Evolutionary conservation across 495 filamentous ascomycete species (phyloP).

Genomic region (Annulohypoxylon stygium): DNA sequence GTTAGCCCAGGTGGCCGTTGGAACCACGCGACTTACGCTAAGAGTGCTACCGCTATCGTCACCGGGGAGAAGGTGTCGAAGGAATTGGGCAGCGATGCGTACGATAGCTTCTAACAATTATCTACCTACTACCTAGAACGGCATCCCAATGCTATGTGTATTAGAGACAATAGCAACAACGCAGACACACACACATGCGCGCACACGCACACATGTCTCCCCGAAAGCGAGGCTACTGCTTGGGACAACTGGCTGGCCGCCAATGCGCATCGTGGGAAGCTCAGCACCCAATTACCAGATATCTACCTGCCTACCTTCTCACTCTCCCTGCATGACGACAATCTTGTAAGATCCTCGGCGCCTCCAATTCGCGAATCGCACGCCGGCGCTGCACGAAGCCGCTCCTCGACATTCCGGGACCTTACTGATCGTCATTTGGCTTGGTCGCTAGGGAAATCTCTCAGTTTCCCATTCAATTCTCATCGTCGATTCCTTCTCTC

Average conservation of each 20-base stretch:
- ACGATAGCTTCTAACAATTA: constrained; percentile 35
- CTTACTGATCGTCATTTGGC: constrained; percentile 35
- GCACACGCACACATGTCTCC: not conserved
- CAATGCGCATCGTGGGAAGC: constrained; percentile 28
- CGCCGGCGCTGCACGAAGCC: constrained; percentile 29
- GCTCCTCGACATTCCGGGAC: constrained; percentile 38
- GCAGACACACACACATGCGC: not conserved
- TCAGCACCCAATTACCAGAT: constrained; percentile 20
- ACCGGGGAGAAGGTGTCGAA: constrained; percentile 9
- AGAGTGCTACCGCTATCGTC: constrained; percentile 30
- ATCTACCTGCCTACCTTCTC: constrained; percentile 8
- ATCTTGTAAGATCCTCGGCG: constrained; percentile 27
- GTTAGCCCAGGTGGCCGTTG: constrained; percentile 35
- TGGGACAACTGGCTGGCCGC: constrained; percentile 43
- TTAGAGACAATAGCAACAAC: not conserved
- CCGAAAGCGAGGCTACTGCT: constrained; percentile 34
- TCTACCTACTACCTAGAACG: constrained; percentile 8
- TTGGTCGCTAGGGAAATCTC: constrained; percentile 16
- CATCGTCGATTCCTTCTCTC: constrained; percentile 9
- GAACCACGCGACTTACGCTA: constrained; percentile 43
- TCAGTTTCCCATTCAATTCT: constrained; percentile 13
- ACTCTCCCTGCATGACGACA: constrained; percentile 27
- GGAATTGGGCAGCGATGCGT: constrained; percentile 50
- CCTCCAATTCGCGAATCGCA: constrained; percentile 44
- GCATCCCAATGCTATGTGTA: constrained; percentile 5